Percentiles rank a stretch among this genome's conserved stretches.
phyloP scores from a whole-genome alignment of 257 asterid species.

The Solanum dulcamara region DNA sequence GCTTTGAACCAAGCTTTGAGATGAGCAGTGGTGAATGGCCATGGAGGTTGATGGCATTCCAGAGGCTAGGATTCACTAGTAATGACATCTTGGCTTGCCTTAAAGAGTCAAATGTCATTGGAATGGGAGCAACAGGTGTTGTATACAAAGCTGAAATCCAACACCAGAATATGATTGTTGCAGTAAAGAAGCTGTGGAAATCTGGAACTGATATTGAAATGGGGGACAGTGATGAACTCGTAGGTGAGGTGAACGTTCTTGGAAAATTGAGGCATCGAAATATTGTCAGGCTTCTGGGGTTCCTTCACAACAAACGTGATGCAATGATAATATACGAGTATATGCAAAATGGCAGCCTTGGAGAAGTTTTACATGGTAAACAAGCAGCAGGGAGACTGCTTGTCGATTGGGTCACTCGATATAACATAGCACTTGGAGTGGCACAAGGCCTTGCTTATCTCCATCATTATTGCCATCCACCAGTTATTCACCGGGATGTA shows the following conservation, averaged over 20 bases:
- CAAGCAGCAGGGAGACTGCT: conserved; percentile 36
- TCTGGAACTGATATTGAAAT: conserved; percentile 40
- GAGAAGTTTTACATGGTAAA: conserved; percentile 55
- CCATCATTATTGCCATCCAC: conserved; percentile 55
- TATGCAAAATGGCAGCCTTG: conserved; percentile 58
- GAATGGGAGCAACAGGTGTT: conserved; percentile 67
- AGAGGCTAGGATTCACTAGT: conserved; percentile 56
- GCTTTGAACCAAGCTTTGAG: conserved; percentile 42
- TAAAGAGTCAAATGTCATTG: conserved; percentile 59
- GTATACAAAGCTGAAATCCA: conserved; percentile 67
- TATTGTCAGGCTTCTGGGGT: conserved; percentile 49
- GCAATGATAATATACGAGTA: conserved; percentile 54
- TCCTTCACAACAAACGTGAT: conserved; percentile 50
- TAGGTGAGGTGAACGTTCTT: conserved; percentile 59
- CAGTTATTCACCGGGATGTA: conserved; percentile 54
- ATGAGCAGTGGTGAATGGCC: conserved; percentile 51
- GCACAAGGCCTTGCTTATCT: conserved; percentile 62
- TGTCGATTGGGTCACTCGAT: conserved; percentile 62
- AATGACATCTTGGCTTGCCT: conserved; percentile 56
- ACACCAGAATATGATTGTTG: conserved; percentile 34
- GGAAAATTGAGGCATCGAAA: conserved; percentile 57
- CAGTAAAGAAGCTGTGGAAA: conserved; percentile 74
- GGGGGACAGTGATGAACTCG: conserved; percentile 44
- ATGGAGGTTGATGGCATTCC: conserved; percentile 79
- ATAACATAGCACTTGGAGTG: conserved; percentile 50